Conservation (phyloP, 495 filamentous ascomycete species). For the Neurospora tetrasperma region DNA sequence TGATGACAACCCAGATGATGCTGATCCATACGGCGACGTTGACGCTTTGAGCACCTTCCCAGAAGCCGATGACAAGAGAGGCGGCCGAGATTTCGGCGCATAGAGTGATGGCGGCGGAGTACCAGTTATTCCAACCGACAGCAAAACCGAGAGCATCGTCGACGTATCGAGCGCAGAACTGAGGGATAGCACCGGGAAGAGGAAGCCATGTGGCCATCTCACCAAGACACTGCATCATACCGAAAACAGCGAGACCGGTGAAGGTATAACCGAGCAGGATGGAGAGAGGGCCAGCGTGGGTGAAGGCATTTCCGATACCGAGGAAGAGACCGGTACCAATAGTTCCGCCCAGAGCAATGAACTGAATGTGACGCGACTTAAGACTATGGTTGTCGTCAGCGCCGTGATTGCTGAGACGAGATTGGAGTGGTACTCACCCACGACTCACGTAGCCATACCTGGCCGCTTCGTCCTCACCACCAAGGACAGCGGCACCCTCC, state of each 20-base stretch:
- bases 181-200: conserved; percentile 34
- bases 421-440: conserved; percentile 4
- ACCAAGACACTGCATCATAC: conserved; percentile 32
- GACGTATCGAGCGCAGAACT: conserved; percentile 60
- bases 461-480: conserved; percentile 3
- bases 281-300: conserved; percentile 48
- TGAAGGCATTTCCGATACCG: conserved; percentile 46
- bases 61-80: conserved; percentile 38
- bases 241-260: conserved; percentile 17
- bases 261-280: conserved; percentile 40
- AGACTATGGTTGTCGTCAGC: conserved; percentile 1
- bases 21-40: conserved; percentile 44
- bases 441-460: conserved; percentile 7
- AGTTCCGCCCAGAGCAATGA: conserved; percentile 53
- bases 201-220: conserved; percentile 55
- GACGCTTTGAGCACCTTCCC: conserved; percentile 24
- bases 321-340: conserved; percentile 59
- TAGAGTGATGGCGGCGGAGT: conserved; percentile 22
- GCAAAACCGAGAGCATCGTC: conserved; percentile 64
- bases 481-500: conserved; percentile 1
- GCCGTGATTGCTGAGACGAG: background rate
- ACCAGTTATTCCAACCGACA: conserved; percentile 55
- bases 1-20: conserved; percentile 22
- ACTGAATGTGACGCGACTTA: conserved; percentile 44
- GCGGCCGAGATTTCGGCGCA: conserved; percentile 31